Evolutionary conservation across 306 rosid genomes (phyloP), one percentile per base, ranked within the genome.

Genomic region (Vigna reflexopilosa): DNA sequence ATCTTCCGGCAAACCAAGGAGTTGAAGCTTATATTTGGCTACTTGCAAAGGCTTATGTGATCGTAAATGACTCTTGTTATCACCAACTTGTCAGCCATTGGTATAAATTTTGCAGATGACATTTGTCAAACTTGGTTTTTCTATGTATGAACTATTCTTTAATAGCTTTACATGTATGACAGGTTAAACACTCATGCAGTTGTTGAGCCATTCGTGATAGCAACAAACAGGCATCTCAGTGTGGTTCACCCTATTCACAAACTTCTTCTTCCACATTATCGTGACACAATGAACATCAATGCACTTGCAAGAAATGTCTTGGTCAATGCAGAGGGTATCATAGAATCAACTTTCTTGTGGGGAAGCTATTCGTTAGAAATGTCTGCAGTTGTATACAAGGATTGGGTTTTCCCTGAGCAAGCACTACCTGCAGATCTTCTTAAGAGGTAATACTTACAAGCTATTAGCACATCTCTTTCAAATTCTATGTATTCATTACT

Each of bases 111-210:
- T 55, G 6, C 51, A n/a, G 36, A 56, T n/a, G 20, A 78, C 9
- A 73, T 20, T 42, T 67, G 0, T 45, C 28, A 24, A 2, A 49
- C 0, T 56, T 72, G 57, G 34, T 26, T 48, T 65, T 2, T 66
- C 11, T 70, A n/a, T 3, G 7, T 66, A 20, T 57, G 17, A 14
- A 56, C 62, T 36, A 5, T 4, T 51, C 30, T 54, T n/a, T 77
- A 51, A 48, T 79, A 24, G 30, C 24, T 19, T 9, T 13, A 67
- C 22, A 19, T 67, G 45, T 67, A 9, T 75, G 59, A 12, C 84
- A 90, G 95, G 95, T 65, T 93, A 75, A 85, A 90, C 65, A 93
- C 97, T 70, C 97, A 93, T 38, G 93, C 93, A n/a, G 92, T 77
- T 67, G 87, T 90, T 80, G 97, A 91, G 72, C 97, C 97, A 20